Base-by-base conservation (phyloP, 1,284 basidiomycete genomes). In the Heterobasidion irregulare region DNA sequence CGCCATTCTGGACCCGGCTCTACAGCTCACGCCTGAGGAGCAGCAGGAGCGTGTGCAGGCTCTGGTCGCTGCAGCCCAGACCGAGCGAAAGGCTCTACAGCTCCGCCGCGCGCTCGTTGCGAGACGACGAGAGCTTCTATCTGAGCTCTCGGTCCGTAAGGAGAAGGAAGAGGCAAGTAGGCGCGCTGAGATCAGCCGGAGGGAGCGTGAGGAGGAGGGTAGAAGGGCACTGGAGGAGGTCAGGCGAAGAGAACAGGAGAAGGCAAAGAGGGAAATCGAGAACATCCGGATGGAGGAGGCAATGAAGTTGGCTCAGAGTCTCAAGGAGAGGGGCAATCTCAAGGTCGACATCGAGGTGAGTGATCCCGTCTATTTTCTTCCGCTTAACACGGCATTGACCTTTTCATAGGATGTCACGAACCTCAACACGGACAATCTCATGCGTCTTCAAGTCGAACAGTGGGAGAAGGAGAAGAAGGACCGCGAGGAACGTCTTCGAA, bases 401-500 rank as follows among this genome's bases (percentile, higher is more conserved):
- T 38, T 35, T 61, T 51, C 55, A 58, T 62, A 92, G 87, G 87
- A 89, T 67, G 79, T 94, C 70, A 88, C 92, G 64, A 82, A 84
- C 53, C 77, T 94, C 61, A 93, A 94, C 70, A 94, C 94, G 8
- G 86, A 92, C 65, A 86, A 86, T 60, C 82, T 99, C 59, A 91
- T 98, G 68, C 84, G 83, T 53, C 83, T 98, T 63, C 94, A 98
- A 70, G 94, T 98, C 53, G 86, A 92, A 63, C 93, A 97, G 67
- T 79, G 97, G 55, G 95, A 98, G 75, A 98, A 97, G 74, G 96
- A 98, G 75, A 97, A 97, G 81, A 88, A 86, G 64, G 91, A 95
- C 63, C 77, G 93, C 61, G 82, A 80, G 60, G 91, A 95, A 65
- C 84, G 88, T 32, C 78, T 98, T 58, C 87, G 94, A 41, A 83